Evolutionary conservation across 305 asterid species (phyloP).

Genomic region (Solanum chacoense): DNA sequence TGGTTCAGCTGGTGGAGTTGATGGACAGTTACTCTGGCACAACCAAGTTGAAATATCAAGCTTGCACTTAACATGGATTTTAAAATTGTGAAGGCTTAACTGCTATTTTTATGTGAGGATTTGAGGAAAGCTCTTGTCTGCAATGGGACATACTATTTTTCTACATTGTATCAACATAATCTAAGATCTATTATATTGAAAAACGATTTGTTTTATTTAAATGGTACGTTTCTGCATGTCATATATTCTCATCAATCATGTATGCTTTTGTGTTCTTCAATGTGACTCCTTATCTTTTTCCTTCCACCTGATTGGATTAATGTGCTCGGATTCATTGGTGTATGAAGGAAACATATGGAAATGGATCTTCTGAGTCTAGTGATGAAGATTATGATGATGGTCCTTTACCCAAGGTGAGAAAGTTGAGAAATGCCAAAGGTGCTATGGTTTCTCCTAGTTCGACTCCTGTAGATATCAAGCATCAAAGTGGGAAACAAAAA

Average conservation of each 20-base stretch:
- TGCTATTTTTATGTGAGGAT: not conserved
- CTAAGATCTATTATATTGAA: not conserved
- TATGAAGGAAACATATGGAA: constrained; percentile 69
- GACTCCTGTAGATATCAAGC: constrained; percentile 18
- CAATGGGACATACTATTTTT: not conserved
- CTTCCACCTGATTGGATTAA: not conserved
- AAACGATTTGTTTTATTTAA: not conserved
- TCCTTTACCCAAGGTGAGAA: constrained; percentile 39
- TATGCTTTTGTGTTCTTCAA: not conserved
- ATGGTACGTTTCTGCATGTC: not conserved
- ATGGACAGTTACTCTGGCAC: not conserved
- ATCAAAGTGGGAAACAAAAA: constrained; percentile 17
- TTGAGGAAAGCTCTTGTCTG: not conserved
- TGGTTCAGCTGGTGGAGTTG: not conserved
- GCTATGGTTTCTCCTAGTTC: constrained; percentile 14
- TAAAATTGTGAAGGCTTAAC: not conserved
- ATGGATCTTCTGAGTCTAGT: constrained; percentile 66
- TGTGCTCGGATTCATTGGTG: constrained; percentile 2
- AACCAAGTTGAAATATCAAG: not conserved
- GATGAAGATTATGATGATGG: constrained; percentile 75
- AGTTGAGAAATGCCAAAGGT: constrained; percentile 20
- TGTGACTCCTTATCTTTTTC: not conserved
- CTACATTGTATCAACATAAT: not conserved
- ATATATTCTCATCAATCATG: not conserved
- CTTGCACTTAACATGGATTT: not conserved